phyloP scores from a whole-genome alignment of 345 rosid genomes.

The Populus simonii region DNA sequence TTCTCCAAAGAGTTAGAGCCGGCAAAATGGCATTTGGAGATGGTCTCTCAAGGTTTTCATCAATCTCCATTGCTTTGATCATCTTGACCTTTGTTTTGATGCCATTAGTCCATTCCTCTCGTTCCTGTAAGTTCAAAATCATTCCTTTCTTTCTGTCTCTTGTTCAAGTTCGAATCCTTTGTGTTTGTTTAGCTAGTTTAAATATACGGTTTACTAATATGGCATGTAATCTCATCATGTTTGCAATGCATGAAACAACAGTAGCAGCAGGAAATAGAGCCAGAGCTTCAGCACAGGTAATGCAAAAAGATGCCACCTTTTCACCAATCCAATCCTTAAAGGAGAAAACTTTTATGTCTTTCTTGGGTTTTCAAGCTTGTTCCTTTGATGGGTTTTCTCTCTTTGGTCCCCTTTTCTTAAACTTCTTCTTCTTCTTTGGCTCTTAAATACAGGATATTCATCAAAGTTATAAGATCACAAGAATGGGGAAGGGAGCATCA shows the following conservation, averaged over 20 bases:
- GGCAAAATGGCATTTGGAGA: constrained; percentile 20
- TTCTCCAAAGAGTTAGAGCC: no score
- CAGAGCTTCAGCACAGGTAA: constrained; percentile 13
- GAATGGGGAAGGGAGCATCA: constrained; percentile 5
- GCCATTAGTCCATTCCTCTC: constrained; percentile 24
- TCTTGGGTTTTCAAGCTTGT: background rate
- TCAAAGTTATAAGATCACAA: constrained; percentile 1
- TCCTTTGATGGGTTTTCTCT: background rate
- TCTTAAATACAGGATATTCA: constrained; percentile 17
- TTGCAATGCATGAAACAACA: constrained; percentile 11
- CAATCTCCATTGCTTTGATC: constrained; percentile 5
- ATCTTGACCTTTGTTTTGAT: constrained; percentile 16
- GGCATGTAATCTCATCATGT: constrained; percentile 14
- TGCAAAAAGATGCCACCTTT: background rate
- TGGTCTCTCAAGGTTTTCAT: constrained; percentile 18
- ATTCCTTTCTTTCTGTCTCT: background rate
- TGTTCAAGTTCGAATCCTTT: background rate
- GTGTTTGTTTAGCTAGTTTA: background rate
- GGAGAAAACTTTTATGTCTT: background rate
- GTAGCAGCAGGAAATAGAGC: constrained; percentile 3
- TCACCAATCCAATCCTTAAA: background rate
- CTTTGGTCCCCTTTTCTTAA: background rate
- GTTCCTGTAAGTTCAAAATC: constrained; percentile 11
- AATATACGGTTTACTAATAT: background rate
- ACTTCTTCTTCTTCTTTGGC: background rate